Evolutionary conservation across 1,139 yeast genomes (phyloP), one percentile per base, ranked within the genome.

Genomic region (Hyphopichia khmerensis): DNA sequence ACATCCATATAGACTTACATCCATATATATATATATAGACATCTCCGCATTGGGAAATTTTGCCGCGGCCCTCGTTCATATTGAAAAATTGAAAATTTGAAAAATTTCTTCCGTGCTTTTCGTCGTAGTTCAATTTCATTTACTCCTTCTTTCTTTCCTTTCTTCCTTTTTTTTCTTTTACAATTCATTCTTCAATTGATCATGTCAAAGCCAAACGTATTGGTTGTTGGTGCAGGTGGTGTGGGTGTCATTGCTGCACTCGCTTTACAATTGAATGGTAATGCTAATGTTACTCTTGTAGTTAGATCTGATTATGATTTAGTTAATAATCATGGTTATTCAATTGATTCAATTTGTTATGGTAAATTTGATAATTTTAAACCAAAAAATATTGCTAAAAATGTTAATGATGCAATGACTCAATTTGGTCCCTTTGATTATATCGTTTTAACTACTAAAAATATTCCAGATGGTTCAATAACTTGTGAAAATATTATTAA

Each of bases 171-270:
- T n/a, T n/a, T n/a, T n/a, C n/a, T n/a, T n/a, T n/a, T n/a, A n/a
- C n/a, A n/a, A n/a, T n/a, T n/a, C n/a, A n/a, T n/a, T n/a, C n/a
- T n/a, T n/a, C n/a, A n/a, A n/a, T n/a, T n/a, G 8, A 8, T 14
- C 16, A 33, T 33, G 26, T n/a, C 32, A 4, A 46, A 44, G 42
- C 67, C 71, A 2, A 65, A 62, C 38, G 75, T 69, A 3, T 61
- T 72, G 24, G 64, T 71, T 7, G 59, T 72, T 14, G 78, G 78
- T 5, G 57, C 75, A 2, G 78, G 77, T 2, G 77, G 91, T 23
- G 89, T 86, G 2, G 95, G 95, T 14, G 72, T 84, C 33, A 74
- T 86, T 36, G 84, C 84, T 5, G 84, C 90, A 0, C 73, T 81
- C 38, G 77, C 84, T 0, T 67, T 86, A 30, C 75, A 75, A 42